Percentiles rank a stretch among this genome's conserved stretches.
Evolutionary conservation across 164 flowering plant genomes (phyloP).

Genomic region (Magnolia officinalis): DNA sequence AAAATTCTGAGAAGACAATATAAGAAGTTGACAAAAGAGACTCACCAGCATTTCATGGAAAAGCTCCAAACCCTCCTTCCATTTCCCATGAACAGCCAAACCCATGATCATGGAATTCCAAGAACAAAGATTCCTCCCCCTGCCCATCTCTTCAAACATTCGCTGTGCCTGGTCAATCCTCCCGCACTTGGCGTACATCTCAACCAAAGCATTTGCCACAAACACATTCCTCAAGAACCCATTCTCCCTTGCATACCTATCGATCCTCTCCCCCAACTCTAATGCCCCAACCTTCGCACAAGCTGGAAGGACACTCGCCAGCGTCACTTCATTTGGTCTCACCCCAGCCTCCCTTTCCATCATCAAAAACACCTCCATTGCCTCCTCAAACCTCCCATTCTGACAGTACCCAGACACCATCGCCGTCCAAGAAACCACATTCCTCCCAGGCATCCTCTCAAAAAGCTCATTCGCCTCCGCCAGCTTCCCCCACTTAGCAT

Average conservation of each 20-base stretch:
- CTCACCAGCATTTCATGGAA: conserved; percentile 63
- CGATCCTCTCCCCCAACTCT: conserved; percentile 68
- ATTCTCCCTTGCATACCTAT: conserved; percentile 50
- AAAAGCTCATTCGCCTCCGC: conserved; percentile 55
- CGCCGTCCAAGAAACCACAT: conserved; percentile 82
- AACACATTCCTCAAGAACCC: conserved; percentile 51
- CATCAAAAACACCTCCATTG: conserved; percentile 50
- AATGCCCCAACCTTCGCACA: conserved; percentile 84
- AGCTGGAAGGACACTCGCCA: conserved; percentile 80
- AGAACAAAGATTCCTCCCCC: conserved; percentile 51
- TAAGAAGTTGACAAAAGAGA: background rate
- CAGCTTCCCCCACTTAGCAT: conserved; percentile 57
- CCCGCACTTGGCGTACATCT: conserved; percentile 84
- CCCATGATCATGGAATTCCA: conserved; percentile 93
- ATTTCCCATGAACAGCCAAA: conserved; percentile 71
- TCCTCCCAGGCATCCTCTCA: conserved; percentile 49
- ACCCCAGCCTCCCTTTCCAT: conserved; percentile 54
- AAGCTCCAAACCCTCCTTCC: conserved; percentile 49
- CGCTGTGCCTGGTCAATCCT: conserved; percentile 46
- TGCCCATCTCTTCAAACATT: conserved; percentile 59
- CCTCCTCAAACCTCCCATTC: conserved; percentile 51
- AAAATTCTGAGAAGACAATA: background rate
- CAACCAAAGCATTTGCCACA: conserved; percentile 69
- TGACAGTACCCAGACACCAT: conserved; percentile 79
- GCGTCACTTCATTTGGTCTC: conserved; percentile 68